Evolutionary conservation across 176 grass and related monocot genomes (phyloP).

Genomic region (Saccharum spontaneum): DNA sequence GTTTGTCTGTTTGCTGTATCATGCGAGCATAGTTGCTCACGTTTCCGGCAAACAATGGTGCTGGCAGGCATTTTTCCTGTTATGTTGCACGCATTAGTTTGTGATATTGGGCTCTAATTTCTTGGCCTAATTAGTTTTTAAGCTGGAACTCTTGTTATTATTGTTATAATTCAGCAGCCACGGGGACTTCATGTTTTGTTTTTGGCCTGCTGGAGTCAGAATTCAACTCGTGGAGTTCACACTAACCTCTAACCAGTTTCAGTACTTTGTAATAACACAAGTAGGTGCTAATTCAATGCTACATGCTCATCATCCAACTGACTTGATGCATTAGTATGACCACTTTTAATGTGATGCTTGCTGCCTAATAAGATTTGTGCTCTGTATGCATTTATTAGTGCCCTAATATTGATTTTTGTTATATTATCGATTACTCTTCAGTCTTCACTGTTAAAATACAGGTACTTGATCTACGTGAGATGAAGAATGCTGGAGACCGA

Average conservation of each 20-base stretch:
- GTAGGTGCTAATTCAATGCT: not conserved
- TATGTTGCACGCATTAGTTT: not conserved
- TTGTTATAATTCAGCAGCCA: not conserved
- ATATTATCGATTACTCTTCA: not conserved
- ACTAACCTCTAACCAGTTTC: not conserved
- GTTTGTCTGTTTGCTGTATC: constrained; percentile 3
- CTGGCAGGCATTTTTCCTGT: not conserved
- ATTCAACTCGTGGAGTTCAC: not conserved
- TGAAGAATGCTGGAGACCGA: constrained; percentile 61
- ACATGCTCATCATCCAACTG: not conserved
- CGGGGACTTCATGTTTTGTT: not conserved
- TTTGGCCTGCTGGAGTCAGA: not conserved
- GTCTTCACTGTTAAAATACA: constrained; percentile 21
- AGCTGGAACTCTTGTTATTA: not conserved
- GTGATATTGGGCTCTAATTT: not conserved
- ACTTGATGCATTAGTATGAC: not conserved
- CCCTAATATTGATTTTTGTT: not conserved
- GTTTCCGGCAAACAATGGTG: not conserved
- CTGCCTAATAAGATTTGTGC: not conserved
- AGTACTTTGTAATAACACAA: not conserved
- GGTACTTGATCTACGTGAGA: constrained; percentile 82
- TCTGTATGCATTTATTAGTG: not conserved
- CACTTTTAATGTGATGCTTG: not conserved
- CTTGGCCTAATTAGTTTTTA: not conserved
- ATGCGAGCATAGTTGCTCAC: not conserved